Evolutionary conservation across 2,329 filamentous ascomycete species (phyloP).

Genomic region (Piedraia hortae): DNA sequence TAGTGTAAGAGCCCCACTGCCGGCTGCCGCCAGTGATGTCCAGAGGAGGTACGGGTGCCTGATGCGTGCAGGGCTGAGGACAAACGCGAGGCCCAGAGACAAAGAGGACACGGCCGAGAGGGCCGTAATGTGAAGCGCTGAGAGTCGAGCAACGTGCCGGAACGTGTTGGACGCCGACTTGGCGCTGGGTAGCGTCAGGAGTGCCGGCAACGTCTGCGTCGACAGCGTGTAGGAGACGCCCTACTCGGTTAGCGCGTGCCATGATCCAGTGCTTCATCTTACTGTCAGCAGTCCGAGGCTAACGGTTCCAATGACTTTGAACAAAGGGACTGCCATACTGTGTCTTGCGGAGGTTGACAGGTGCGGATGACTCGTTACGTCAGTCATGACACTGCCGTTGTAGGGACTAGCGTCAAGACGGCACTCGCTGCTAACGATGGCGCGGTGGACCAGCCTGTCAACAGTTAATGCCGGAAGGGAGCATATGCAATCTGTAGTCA

Average conservation of each 20-base stretch:
- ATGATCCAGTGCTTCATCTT: conserved; percentile 1
- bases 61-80: conserved; percentile 42
- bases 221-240: conserved; percentile 71
- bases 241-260: conserved; percentile 20
- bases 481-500: no score
- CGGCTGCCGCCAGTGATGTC: conserved; percentile 40
- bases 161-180: conserved; percentile 42
- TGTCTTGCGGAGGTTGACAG: no score
- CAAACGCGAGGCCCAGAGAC: conserved; percentile 51
- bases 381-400: no score
- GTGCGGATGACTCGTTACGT: no score
- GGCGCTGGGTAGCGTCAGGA: conserved; percentile 57
- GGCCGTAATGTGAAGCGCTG: conserved; percentile 35
- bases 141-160: conserved; percentile 27
- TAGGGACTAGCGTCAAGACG: no score
- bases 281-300: conserved; percentile 47
- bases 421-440: no score
- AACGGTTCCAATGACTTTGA: conserved; percentile 83
- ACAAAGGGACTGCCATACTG: conserved; percentile 44
- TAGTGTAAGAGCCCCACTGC: conserved; percentile 15
- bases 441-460: no score
- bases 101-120: conserved; percentile 41
- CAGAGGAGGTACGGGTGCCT: conserved; percentile 81
- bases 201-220: conserved; percentile 47
- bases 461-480: no score